Conservation (phyloP, 1,284 basidiomycete genomes). For the Ceratobasidium sp. region DNA sequence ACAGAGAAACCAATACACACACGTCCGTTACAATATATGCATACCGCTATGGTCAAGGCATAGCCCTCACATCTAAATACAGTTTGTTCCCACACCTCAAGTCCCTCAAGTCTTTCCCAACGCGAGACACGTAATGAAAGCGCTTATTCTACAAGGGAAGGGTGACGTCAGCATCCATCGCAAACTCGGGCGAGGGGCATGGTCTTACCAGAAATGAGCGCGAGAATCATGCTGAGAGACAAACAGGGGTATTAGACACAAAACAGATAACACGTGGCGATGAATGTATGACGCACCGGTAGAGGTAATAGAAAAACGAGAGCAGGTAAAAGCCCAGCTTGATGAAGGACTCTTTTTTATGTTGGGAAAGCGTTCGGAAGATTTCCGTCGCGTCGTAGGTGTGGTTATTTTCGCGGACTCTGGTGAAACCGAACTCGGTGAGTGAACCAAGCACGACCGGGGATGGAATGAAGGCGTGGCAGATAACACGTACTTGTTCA, state of each 20-base stretch:
- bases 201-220: slow-evolving; percentile 70
- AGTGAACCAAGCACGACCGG: not conserved
- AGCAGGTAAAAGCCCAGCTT: slow-evolving; percentile 95
- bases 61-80: slow-evolving; percentile 36
- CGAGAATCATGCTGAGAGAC: slow-evolving; percentile 77
- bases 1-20: slow-evolving; percentile 31
- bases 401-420: slow-evolving; percentile 92
- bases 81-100: slow-evolving; percentile 12
- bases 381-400: slow-evolving; percentile 99
- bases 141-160: slow-evolving; percentile 37
- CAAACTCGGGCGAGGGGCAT: slow-evolving; percentile 27
- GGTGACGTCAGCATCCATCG: slow-evolving; percentile 33
- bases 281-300: slow-evolving; percentile 67
- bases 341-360: slow-evolving; percentile 97
- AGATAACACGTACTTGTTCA: slow-evolving; percentile 79
- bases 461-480: not conserved
- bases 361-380: slow-evolving; percentile 90
- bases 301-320: slow-evolving; percentile 97
- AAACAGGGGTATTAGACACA: slow-evolving; percentile 16
- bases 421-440: slow-evolving; percentile 51
- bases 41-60: slow-evolving; percentile 19
- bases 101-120: not conserved
- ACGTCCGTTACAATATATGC: slow-evolving; percentile 34
- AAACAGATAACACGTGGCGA: slow-evolving; percentile 6
- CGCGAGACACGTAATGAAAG: slow-evolving; percentile 11